phyloP scores from a whole-genome alignment of 768 basidiomycete species.

The Mycena filopes region DNA sequence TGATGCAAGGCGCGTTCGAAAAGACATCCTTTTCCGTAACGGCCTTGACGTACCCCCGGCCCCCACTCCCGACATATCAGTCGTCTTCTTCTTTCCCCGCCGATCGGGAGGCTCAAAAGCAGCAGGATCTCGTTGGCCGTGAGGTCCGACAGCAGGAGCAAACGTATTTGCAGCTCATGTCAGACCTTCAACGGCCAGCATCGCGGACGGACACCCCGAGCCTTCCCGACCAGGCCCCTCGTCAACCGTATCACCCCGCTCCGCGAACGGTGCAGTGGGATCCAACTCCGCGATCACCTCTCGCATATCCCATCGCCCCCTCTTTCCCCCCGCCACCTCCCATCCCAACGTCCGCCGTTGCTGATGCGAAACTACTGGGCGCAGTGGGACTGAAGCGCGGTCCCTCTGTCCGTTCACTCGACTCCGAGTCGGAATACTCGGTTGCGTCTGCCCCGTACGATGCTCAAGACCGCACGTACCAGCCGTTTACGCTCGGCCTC shows the following conservation, averaged over 20 bases:
- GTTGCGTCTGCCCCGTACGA: conserved; percentile 45
- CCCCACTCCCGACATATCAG: conserved; percentile 18
- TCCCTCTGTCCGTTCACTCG: conserved; percentile 33
- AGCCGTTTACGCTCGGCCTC: conserved; percentile 37
- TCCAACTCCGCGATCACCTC: conserved; percentile 1
- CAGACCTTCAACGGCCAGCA: conserved; percentile 24
- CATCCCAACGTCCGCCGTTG: conserved; percentile 1
- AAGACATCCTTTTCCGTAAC: conserved; percentile 22
- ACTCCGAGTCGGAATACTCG: conserved; percentile 50
- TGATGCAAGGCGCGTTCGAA: conserved; percentile 25
- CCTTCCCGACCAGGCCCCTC: conserved; percentile 28
- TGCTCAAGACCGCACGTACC: conserved; percentile 37
- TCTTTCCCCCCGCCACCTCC: conserved; percentile 10
- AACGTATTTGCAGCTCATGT: conserved; percentile 29
- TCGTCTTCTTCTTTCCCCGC: conserved; percentile 3
- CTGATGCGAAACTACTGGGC: background rate
- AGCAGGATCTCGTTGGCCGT: conserved; percentile 26
- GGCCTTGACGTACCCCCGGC: conserved; percentile 24
- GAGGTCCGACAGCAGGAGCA: conserved; percentile 30
- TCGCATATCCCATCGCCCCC: conserved; percentile 16
- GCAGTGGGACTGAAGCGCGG: conserved; percentile 20
- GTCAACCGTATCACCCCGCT: background rate
- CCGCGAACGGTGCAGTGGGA: conserved; percentile 16
- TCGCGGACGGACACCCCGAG: conserved; percentile 16
- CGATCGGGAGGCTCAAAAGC: conserved; percentile 27